A percentile compares a stretch with the other conserved stretches of the same genome.
phyloP scores from a whole-genome alignment of 2,329 filamentous ascomycete genomes.

The Paraphaeosphaeria sporulosa region DNA sequence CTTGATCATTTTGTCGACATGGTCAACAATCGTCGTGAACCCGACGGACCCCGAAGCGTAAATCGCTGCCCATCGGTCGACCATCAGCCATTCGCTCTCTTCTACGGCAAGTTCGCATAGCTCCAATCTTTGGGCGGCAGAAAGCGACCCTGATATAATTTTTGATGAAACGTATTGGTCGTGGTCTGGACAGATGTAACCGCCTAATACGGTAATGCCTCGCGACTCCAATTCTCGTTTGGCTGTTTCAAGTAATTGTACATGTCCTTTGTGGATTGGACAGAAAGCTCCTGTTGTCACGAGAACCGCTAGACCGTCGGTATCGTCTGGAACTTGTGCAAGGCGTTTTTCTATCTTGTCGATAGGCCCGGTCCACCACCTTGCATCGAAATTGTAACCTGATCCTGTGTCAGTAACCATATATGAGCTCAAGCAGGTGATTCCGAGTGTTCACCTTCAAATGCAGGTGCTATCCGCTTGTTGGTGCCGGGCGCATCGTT shows the following conservation, averaged over 20 bases:
- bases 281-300: conserved; percentile 2
- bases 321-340: background rate
- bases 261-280: conserved; percentile 2
- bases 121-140: background rate
- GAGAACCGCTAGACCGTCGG: background rate
- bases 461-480: background rate
- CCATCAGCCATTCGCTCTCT: conserved; percentile 2
- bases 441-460: background rate
- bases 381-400: conserved; percentile 3
- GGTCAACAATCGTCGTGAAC: background rate
- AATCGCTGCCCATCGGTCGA: conserved; percentile 6
- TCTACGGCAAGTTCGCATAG: conserved; percentile 4
- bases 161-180: conserved; percentile 5
- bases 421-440: background rate
- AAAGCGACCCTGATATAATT: background rate
- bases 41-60: background rate
- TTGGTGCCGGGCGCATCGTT: background rate
- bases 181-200: conserved; percentile 5
- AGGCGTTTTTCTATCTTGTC: conserved; percentile 1
- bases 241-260: conserved; percentile 5
- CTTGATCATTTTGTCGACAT: conserved; percentile 6
- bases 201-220: conserved; percentile 1
- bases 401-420: background rate
- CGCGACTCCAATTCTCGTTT: background rate
- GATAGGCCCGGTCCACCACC: conserved; percentile 1